These are phyloP conservation scores for Pseudozyma sp. DNA, from an alignment of 1,284 basidiomycete genomes.

Conservation along the genomic window DNA sequence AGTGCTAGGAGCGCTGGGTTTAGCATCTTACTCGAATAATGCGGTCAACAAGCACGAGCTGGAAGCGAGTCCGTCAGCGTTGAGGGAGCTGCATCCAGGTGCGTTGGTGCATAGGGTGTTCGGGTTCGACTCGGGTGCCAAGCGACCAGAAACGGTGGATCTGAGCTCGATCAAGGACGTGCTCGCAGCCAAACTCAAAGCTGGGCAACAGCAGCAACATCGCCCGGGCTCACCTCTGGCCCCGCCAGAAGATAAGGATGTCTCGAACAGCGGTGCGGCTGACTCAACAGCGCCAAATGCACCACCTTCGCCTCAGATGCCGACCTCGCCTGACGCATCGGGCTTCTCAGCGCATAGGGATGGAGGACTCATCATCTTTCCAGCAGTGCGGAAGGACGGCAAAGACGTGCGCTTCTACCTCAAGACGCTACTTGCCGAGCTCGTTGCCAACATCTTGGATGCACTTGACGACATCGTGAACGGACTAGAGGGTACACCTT, in stretches of 20 bases:
- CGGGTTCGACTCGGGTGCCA: slow-evolving; percentile 61
- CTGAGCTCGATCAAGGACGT: slow-evolving; percentile 50
- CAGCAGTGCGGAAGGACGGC: slow-evolving; percentile 62
- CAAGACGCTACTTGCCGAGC: slow-evolving; percentile 60
- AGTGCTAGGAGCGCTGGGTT: slow-evolving; percentile 64
- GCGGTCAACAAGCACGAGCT: slow-evolving; percentile 33
- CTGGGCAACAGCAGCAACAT: background rate
- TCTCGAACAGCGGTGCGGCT: background rate
- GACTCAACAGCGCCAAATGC: background rate
- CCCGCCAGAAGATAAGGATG: background rate
- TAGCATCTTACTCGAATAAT: slow-evolving; percentile 45
- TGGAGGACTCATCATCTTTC: slow-evolving; percentile 63
- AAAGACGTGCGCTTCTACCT: slow-evolving; percentile 67
- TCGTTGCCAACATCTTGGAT: slow-evolving; percentile 60
- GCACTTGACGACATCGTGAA: slow-evolving; percentile 55
- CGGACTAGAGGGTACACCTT: slow-evolving; percentile 56
- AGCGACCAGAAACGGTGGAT: slow-evolving; percentile 50
- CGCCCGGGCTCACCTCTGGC: slow-evolving; percentile 4
- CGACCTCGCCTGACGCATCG: slow-evolving; percentile 19
- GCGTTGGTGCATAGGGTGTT: slow-evolving; percentile 65
- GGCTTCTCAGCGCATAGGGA: slow-evolving; percentile 57
- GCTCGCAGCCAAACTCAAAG: slow-evolving; percentile 30
- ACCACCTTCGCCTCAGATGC: slow-evolving; percentile 4
- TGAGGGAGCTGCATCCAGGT: slow-evolving; percentile 58
- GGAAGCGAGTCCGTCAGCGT: slow-evolving; percentile 45